phyloP scores from a whole-genome alignment of 2,329 filamentous ascomycete species.

The Ophiognomonia clavigignenti-juglandacearum region DNA sequence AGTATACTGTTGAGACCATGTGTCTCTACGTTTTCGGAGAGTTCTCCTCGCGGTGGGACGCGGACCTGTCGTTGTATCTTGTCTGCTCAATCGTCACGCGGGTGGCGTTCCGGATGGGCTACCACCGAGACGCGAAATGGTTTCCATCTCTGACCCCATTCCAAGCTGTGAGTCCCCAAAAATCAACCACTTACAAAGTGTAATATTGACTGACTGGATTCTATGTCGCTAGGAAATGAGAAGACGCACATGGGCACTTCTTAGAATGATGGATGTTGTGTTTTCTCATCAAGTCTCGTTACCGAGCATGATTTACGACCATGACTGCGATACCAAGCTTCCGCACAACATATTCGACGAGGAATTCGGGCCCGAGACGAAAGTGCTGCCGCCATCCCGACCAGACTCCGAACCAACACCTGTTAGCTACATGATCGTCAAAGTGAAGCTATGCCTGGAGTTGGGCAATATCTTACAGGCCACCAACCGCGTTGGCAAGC shows the following conservation, averaged over 20 bases:
- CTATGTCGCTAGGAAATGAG: slow-evolving; percentile 58
- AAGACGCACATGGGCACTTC: slow-evolving; percentile 62
- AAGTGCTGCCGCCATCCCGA: slow-evolving; percentile 61
- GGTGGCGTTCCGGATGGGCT: slow-evolving; percentile 64
- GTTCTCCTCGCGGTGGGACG: slow-evolving; percentile 67
- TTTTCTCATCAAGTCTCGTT: slow-evolving; percentile 72
- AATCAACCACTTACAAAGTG: too few relatives aligned
- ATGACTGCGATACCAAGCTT: slow-evolving; percentile 70
- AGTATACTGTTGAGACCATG: slow-evolving; percentile 74
- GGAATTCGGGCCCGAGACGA: slow-evolving; percentile 67
- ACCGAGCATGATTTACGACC: slow-evolving; percentile 64
- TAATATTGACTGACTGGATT: background rate
- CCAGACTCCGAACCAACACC: slow-evolving; percentile 68
- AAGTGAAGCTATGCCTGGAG: slow-evolving; percentile 62
- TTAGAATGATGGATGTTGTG: slow-evolving; percentile 69
- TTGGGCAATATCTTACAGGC: slow-evolving; percentile 69
- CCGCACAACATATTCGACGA: slow-evolving; percentile 79
- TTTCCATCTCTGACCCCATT: slow-evolving; percentile 69
- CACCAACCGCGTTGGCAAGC: slow-evolving; percentile 50
- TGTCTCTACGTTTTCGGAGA: slow-evolving; percentile 73
- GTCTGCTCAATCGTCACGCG: slow-evolving; percentile 52
- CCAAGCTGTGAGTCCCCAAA: slow-evolving; percentile 51
- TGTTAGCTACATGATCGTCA: slow-evolving; percentile 74
- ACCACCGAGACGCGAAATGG: slow-evolving; percentile 72
- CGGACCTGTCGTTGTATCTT: slow-evolving; percentile 62